Percentiles rank a stretch among this genome's conserved stretches.
Conservation (phyloP, 345 rosid genomes). For the Atalantia buxifolia region DNA sequence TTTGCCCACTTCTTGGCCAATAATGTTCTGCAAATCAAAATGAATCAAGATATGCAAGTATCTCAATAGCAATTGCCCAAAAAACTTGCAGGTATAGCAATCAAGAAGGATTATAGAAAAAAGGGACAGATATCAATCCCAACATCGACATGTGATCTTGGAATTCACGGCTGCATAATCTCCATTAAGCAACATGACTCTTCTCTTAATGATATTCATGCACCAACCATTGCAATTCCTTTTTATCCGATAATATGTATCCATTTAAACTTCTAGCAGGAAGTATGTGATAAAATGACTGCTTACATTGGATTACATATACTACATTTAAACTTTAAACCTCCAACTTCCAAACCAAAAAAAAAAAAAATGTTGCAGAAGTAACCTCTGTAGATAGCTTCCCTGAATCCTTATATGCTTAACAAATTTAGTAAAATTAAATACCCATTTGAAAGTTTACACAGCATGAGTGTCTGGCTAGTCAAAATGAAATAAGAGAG, state of each 20-base stretch:
- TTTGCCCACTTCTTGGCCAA: conserved; percentile 70
- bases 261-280: background rate
- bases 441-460: background rate
- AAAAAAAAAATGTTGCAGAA: background rate
- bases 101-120: background rate
- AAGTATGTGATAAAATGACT: background rate
- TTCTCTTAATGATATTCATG: background rate
- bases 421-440: background rate
- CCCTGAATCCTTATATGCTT: background rate
- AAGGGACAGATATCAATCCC: background rate
- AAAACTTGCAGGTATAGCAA: background rate
- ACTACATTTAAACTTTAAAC: background rate
- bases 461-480: background rate
- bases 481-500: background rate
- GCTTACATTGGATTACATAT: background rate
- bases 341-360: background rate
- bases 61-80: background rate
- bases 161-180: background rate
- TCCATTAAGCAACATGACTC: background rate
- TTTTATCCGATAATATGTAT: background rate
- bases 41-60: background rate
- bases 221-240: background rate
- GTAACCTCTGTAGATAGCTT: background rate
- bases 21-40: conserved; percentile 59
- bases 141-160: background rate